These are phyloP conservation scores for Medicago ruthenica DNA, from an alignment of 306 rosid genomes.

Conservation along the genomic window DNA sequence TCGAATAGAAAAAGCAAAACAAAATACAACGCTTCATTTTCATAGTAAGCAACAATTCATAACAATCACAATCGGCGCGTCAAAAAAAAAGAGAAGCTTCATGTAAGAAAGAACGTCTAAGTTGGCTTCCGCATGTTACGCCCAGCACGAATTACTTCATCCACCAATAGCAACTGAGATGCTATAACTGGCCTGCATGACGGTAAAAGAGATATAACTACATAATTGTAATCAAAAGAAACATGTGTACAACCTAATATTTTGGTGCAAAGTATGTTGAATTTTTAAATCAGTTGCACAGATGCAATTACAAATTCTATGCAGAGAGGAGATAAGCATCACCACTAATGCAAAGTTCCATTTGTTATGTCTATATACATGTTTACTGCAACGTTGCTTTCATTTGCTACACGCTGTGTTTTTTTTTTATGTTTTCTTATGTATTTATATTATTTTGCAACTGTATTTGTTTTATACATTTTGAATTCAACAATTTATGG, in stretches of 20 bases:
- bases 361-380: neutral
- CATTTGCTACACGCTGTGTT: neutral
- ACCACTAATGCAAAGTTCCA: neutral
- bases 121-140: conserved; percentile 92
- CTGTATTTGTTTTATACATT: neutral
- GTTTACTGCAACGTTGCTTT: neutral
- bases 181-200: conserved; percentile 90
- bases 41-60: conserved; percentile 14
- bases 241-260: neutral
- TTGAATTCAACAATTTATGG: no score
- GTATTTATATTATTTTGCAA: no score
- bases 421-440: neutral
- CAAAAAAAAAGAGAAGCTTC: conserved; percentile 18
- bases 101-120: conserved; percentile 40
- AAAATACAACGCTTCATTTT: conserved; percentile 11
- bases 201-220: neutral
- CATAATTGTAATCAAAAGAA: conserved; percentile 4
- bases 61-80: conserved; percentile 28
- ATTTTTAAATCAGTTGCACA: neutral
- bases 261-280: conserved; percentile 7
- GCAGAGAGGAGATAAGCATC: neutral
- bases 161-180: conserved; percentile 91
- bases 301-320: neutral
- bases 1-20: neutral
- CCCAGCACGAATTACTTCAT: conserved; percentile 99